A percentile compares a stretch with the other conserved stretches of the same genome.
Conservation (phyloP, 2,329 filamentous ascomycete species). For the Acephala macrosclerotiorum region DNA sequence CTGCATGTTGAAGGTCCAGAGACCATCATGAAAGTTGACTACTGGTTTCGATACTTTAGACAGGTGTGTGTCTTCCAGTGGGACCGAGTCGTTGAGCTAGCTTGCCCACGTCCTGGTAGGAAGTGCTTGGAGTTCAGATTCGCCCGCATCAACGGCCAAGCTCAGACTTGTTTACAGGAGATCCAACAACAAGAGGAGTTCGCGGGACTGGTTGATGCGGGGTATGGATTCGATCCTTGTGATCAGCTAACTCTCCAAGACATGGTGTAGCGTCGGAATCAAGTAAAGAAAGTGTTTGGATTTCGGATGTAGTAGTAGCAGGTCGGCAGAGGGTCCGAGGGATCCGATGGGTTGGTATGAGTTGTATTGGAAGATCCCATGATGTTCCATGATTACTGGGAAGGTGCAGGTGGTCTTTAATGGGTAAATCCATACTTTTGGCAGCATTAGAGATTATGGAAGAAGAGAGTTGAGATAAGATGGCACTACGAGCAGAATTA, state of each 20-base stretch:
- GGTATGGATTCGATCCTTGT: not conserved
- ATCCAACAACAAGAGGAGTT: conserved; percentile 5
- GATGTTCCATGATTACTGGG: no score
- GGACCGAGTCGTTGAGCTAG: conserved; percentile 5
- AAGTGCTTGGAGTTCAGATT: conserved; percentile 29
- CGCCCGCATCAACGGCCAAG: conserved; percentile 32
- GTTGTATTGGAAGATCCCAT: no score
- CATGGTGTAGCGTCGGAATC: no score
- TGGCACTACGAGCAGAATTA: no score
- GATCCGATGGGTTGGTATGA: no score
- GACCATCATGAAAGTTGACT: conserved; percentile 20
- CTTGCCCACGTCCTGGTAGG: conserved; percentile 5
- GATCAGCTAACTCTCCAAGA: not conserved
- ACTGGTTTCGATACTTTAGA: conserved; percentile 28
- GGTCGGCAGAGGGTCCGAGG: no score
- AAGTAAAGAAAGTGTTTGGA: not conserved
- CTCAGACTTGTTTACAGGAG: conserved; percentile 14
- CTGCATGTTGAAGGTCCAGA: conserved; percentile 25
- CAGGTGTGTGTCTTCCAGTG: conserved; percentile 19
- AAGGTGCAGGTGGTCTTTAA: no score
- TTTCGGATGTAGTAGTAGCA: not conserved
- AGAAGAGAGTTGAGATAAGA: no score
- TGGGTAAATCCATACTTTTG: no score
- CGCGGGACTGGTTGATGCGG: not conserved
- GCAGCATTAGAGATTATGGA: no score